Evolutionary conservation across 2,329 filamentous ascomycete genomes (phyloP).

Genomic region (Fusarium nanum): DNA sequence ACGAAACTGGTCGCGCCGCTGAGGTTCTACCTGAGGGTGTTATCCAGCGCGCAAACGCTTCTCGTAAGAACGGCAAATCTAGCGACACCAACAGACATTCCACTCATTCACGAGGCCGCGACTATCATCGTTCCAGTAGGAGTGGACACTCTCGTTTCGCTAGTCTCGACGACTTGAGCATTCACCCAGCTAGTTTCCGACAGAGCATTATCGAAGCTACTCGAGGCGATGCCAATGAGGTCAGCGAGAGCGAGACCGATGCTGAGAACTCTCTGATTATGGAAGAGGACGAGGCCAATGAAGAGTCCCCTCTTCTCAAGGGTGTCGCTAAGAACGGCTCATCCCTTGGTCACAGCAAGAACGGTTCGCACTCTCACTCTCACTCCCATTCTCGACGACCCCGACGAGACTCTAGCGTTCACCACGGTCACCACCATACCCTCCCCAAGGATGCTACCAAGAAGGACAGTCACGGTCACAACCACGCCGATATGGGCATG

Average conservation of each 20-base stretch:
- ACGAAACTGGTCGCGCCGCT: conserved; percentile 68
- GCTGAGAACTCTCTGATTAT: conserved; percentile 58
- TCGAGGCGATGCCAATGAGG: conserved; percentile 64
- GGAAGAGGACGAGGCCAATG: conserved; percentile 58
- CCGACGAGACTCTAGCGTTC: conserved; percentile 65
- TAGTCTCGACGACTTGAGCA: conserved; percentile 79
- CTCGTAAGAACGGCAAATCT: conserved; percentile 51
- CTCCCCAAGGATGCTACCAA: conserved; percentile 72
- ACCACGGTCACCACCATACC: conserved; percentile 83
- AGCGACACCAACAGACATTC: conserved; percentile 50
- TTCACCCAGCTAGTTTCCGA: conserved; percentile 90
- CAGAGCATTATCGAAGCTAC: conserved; percentile 93
- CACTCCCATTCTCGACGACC: conserved; percentile 45
- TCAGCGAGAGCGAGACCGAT: conserved; percentile 65
- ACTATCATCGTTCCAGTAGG: conserved; percentile 59
- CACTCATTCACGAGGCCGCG: conserved; percentile 54
- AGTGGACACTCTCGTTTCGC: conserved; percentile 69
- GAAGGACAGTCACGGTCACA: conserved; percentile 78
- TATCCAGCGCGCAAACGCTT: conserved; percentile 60
- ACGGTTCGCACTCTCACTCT: conserved; percentile 34
- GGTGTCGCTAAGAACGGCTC: conserved; percentile 49
- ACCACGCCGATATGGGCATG: conserved; percentile 94
- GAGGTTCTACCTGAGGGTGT: conserved; percentile 73
- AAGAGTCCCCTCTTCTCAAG: conserved; percentile 62
- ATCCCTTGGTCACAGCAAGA: conserved; percentile 41